phyloP scores from a whole-genome alignment of 306 rosid species.

The Cucumis melo region DNA sequence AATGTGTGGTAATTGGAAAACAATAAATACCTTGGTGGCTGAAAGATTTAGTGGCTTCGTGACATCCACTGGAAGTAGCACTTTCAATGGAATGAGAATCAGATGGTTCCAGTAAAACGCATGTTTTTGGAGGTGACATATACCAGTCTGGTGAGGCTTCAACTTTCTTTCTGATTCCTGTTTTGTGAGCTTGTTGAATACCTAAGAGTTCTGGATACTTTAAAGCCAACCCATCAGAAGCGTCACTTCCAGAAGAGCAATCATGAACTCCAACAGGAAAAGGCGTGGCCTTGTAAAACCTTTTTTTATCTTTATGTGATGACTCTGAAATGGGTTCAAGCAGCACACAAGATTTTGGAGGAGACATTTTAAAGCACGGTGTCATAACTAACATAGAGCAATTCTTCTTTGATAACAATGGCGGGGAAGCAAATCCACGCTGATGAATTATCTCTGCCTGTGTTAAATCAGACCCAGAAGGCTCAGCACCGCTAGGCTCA shows the following conservation, averaged over 20 bases:
- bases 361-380: constrained; percentile 71
- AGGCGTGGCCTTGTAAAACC: constrained; percentile 48
- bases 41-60: constrained; percentile 16
- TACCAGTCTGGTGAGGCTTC: constrained; percentile 72
- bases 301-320: constrained; percentile 17
- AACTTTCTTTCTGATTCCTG: constrained; percentile 28
- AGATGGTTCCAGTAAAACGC: constrained; percentile 61
- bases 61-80: constrained; percentile 20
- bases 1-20: background rate
- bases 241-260: constrained; percentile 28
- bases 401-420: constrained; percentile 19
- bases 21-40: constrained; percentile 30
- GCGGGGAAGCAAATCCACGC: constrained; percentile 21
- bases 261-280: constrained; percentile 53
- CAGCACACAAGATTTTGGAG: constrained; percentile 75
- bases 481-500: constrained; percentile 30
- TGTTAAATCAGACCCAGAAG: constrained; percentile 18
- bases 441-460: constrained; percentile 20
- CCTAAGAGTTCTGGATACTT: constrained; percentile 63
- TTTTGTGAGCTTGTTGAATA: constrained; percentile 25
- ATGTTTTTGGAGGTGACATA: constrained; percentile 80
- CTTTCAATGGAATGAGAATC: constrained; percentile 32
- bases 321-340: constrained; percentile 69
- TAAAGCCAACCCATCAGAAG: constrained; percentile 34
- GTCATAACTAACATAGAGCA: constrained; percentile 48